Percentiles rank a stretch among this genome's conserved stretches.
Conservation (phyloP, 192 early-diverging fungal genomes). For the Rhizophagus sp. region DNA sequence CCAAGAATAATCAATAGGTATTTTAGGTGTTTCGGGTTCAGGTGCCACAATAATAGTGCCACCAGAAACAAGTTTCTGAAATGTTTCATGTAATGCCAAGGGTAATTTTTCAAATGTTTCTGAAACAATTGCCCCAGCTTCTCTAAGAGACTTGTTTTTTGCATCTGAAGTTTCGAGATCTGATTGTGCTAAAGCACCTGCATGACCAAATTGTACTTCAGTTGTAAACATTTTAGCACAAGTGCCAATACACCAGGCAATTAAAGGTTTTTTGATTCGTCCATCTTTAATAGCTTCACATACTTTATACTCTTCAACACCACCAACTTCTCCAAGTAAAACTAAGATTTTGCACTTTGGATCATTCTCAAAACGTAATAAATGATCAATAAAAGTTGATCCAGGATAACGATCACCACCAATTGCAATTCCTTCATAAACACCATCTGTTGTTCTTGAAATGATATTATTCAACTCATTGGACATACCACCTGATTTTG, state of each 20-base stretch:
- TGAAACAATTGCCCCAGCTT: constrained; percentile 88
- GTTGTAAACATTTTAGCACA: constrained; percentile 99
- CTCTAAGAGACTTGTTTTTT: constrained; percentile 88
- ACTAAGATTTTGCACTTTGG: constrained; percentile 93
- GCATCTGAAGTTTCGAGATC: constrained; percentile 95
- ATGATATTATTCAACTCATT: constrained; percentile 99
- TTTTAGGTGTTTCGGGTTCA: constrained; percentile 96
- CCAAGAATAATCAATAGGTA: constrained; percentile 99
- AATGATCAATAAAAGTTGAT: constrained; percentile 97
- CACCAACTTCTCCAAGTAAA: constrained; percentile 96
- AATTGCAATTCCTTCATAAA: constrained; percentile 98
- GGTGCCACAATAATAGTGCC: constrained; percentile 68
- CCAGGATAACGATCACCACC: constrained; percentile 99
- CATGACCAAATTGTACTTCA: constrained; percentile 98
- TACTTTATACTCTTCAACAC: constrained; percentile 95
- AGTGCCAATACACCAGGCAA: constrained; percentile 99
- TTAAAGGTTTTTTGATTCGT: constrained; percentile 96
- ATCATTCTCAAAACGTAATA: constrained; percentile 92
- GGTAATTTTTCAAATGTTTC: constrained; percentile 97
- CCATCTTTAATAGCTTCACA: constrained; percentile 87
- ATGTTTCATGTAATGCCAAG: constrained; percentile 74
- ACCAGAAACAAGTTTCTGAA: constrained; percentile 71
- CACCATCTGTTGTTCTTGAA: constrained; percentile 93
- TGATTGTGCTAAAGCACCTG: constrained; percentile 94
- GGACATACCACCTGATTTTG: constrained; percentile 99